A percentile compares a stretch with the other conserved stretches of the same genome.
These are phyloP conservation scores for Anethum foeniculum DNA, from an alignment of 140 eudicot species.

Conservation along the genomic window DNA sequence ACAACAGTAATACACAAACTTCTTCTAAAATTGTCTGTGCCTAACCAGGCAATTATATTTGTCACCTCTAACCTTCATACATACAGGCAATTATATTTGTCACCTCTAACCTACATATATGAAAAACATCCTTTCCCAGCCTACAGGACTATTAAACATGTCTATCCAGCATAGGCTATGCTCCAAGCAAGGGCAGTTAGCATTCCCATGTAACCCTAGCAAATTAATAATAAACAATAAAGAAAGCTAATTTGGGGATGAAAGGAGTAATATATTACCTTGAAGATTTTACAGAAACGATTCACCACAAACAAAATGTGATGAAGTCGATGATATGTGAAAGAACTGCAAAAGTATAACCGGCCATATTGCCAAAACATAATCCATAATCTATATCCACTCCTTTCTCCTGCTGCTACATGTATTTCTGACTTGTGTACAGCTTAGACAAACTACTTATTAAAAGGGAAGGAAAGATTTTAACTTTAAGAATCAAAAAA, in stretches of 20 bases:
- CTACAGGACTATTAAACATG: neutral
- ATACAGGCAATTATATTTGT: no score
- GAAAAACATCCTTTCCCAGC: neutral
- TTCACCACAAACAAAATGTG: neutral
- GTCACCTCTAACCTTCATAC: no score
- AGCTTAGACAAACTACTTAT: slow-evolving; percentile 7
- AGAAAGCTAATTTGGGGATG: neutral
- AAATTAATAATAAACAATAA: neutral
- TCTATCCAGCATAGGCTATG: neutral
- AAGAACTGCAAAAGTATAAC: neutral
- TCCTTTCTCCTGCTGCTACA: slow-evolving; percentile 1
- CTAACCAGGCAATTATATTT: no score
- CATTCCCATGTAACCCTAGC: neutral
- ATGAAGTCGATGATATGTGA: neutral
- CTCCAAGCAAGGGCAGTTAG: neutral
- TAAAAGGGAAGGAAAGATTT: neutral
- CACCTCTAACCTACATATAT: no score
- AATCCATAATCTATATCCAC: neutral
- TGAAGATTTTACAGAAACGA: neutral
- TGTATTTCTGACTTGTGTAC: slow-evolving; percentile 13
- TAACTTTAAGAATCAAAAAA: slow-evolving; percentile 11
- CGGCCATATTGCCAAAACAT: neutral
- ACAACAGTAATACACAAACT: neutral
- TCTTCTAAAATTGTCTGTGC: no score
- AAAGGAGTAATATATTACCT: neutral